These are phyloP conservation scores for Oemleria cerasiformis DNA, from an alignment of 306 rosid species.

Conservation along the genomic window DNA sequence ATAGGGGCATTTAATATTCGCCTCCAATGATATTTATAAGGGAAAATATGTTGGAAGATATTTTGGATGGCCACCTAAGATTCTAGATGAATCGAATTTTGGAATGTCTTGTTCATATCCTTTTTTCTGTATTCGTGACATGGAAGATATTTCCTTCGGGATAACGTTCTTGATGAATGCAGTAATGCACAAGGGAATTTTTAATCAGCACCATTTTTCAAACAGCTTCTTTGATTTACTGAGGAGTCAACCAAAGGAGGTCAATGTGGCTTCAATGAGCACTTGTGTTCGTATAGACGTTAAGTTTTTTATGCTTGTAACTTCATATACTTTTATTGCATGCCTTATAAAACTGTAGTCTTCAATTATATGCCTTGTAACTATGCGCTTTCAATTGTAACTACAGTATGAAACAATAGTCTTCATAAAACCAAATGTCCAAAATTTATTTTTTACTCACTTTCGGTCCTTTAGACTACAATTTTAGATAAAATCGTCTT, in stretches of 20 bases:
- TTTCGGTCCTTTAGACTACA: too few relatives aligned
- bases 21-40: too few relatives aligned
- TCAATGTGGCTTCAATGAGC: slow-evolving; percentile 74
- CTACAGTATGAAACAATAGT: too few relatives aligned
- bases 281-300: slow-evolving; percentile 53
- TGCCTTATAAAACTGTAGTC: too few relatives aligned
- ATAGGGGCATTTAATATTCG: too few relatives aligned
- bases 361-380: too few relatives aligned
- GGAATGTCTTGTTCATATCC: slow-evolving; percentile 46
- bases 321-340: too few relatives aligned
- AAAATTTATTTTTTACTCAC: too few relatives aligned
- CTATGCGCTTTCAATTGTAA: too few relatives aligned
- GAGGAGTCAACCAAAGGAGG: slow-evolving; percentile 51
- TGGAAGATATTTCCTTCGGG: slow-evolving; percentile 52
- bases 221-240: slow-evolving; percentile 53
- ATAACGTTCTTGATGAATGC: slow-evolving; percentile 69
- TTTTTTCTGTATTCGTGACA: slow-evolving; percentile 49
- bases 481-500: too few relatives aligned
- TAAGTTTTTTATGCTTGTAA: slow-evolving; percentile 58
- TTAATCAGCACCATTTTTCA: slow-evolving; percentile 60
- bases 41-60: too few relatives aligned
- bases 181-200: slow-evolving; percentile 57
- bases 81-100: slow-evolving; percentile 58
- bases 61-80: slow-evolving; percentile 37
- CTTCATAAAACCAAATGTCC: too few relatives aligned